phyloP scores from a whole-genome alignment of 2,329 filamentous ascomycete genomes.

The Arthrobotrys pseudoclavata region DNA sequence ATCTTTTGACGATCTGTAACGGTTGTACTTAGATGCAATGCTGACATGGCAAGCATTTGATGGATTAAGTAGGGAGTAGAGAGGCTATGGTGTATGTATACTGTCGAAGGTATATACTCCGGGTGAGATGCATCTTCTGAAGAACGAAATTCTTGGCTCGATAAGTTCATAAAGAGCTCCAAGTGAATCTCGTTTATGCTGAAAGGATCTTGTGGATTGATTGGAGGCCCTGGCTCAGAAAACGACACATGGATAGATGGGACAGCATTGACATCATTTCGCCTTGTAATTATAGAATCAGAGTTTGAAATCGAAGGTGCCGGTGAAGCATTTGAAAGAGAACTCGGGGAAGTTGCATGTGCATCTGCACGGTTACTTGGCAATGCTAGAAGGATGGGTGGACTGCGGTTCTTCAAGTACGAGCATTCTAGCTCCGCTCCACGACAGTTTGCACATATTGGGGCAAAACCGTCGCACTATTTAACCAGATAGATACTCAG shows the following conservation, averaged over 20 bases:
- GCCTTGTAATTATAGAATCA: background rate
- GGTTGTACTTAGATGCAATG: slow-evolving; percentile 67
- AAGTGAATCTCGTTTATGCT: slow-evolving; percentile 36
- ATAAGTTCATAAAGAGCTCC: slow-evolving; percentile 33
- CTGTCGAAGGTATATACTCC: slow-evolving; percentile 21
- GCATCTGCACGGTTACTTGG: background rate
- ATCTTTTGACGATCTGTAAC: slow-evolving; percentile 65
- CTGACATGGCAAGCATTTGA: slow-evolving; percentile 68
- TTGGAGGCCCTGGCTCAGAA: background rate
- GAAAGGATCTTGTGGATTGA: slow-evolving; percentile 6
- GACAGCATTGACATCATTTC: background rate
- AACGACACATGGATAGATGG: background rate
- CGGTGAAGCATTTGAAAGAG: background rate
- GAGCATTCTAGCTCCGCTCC: slow-evolving; percentile 61
- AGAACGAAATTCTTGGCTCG: slow-evolving; percentile 21
- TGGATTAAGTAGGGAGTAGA: slow-evolving; percentile 69
- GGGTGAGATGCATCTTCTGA: background rate
- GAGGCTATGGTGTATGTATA: slow-evolving; percentile 62
- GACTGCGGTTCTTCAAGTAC: slow-evolving; percentile 26
- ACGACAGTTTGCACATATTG: slow-evolving; percentile 65
- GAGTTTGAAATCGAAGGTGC: slow-evolving; percentile 12
- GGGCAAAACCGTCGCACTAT: slow-evolving; percentile 65
- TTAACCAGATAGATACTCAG: background rate
- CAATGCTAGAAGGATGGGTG: slow-evolving; percentile 1
- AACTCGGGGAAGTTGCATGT: background rate